phyloP scores from a whole-genome alignment of 1,284 basidiomycete species.

The Microbotryum intermedium region DNA sequence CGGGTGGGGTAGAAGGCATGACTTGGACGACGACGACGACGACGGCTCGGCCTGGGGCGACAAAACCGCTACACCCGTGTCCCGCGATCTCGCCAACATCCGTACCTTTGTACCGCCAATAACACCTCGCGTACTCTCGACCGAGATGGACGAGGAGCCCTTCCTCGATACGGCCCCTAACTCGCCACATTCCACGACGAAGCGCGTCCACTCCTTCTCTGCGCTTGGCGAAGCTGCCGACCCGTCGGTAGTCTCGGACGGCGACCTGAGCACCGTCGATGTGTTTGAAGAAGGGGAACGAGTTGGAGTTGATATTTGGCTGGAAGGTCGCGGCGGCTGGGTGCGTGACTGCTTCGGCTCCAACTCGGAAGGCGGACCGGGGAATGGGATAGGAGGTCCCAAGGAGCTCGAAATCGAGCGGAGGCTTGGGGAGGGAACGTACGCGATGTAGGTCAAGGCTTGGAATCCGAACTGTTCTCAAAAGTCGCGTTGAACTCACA shows the following conservation, averaged over 20 bases:
- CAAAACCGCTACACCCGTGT: not conserved
- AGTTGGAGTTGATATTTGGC: constrained; percentile 30
- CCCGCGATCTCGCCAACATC: not conserved
- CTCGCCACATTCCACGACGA: constrained; percentile 1
- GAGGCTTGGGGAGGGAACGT: constrained; percentile 75
- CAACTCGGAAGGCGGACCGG: constrained; percentile 11
- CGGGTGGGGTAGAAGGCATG: not conserved
- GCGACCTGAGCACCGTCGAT: constrained; percentile 19
- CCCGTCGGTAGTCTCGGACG: constrained; percentile 1
- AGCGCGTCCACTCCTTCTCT: not conserved
- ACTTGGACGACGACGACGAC: not conserved
- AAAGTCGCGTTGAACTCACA: not conserved
- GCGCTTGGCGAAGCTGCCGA: not conserved
- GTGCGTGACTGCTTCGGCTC: constrained; percentile 24
- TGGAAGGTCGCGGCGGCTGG: constrained; percentile 29
- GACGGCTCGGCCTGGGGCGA: not conserved
- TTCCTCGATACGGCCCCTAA: constrained; percentile 27
- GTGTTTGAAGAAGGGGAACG: constrained; percentile 33
- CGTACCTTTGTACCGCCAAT: not conserved
- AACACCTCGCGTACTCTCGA: not conserved
- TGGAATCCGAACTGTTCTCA: not conserved
- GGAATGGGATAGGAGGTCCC: constrained; percentile 25
- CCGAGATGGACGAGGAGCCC: constrained; percentile 20
- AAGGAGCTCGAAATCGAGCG: constrained; percentile 70
- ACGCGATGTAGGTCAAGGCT: constrained; percentile 52